Conservation (phyloP, 805 yeast species). For the Candida cerambycidarum region DNA sequence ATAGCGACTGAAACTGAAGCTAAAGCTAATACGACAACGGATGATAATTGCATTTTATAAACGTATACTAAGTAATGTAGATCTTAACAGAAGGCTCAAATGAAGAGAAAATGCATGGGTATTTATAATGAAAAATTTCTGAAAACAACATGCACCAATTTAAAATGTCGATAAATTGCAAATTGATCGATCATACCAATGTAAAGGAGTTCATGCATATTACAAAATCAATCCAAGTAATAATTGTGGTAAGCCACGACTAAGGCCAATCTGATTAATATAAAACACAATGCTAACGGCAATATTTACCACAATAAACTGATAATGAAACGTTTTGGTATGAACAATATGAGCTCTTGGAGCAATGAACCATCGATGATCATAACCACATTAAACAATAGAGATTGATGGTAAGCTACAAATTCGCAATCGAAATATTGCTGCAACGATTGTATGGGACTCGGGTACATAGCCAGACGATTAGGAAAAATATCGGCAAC, state of each 20-base stretch:
- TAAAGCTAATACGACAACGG: slow-evolving; percentile 1
- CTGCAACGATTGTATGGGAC: background rate
- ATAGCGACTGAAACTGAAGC: slow-evolving; percentile 11
- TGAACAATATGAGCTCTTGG: background rate
- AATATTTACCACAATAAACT: background rate
- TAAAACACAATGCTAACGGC: background rate
- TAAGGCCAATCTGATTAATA: background rate
- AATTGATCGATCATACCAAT: no score
- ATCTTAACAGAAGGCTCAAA: background rate
- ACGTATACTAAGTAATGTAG: background rate
- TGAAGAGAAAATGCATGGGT: slow-evolving; percentile 1
- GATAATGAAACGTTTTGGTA: background rate
- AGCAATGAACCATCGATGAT: background rate
- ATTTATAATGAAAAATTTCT: slow-evolving; percentile 1
- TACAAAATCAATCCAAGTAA: background rate
- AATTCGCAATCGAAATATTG: background rate
- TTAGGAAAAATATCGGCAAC: background rate
- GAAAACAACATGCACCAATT: no score
- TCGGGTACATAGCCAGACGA: background rate
- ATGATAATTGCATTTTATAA: slow-evolving; percentile 5
- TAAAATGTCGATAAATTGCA: no score
- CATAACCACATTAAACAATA: background rate
- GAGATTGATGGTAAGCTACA: background rate
- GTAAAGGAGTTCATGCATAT: background rate
- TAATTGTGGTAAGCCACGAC: background rate